A percentile compares a stretch with the other conserved stretches of the same genome.
These are phyloP conservation scores for Trametes cingulata DNA, from an alignment of 768 basidiomycete genomes.

Conservation along the genomic window DNA sequence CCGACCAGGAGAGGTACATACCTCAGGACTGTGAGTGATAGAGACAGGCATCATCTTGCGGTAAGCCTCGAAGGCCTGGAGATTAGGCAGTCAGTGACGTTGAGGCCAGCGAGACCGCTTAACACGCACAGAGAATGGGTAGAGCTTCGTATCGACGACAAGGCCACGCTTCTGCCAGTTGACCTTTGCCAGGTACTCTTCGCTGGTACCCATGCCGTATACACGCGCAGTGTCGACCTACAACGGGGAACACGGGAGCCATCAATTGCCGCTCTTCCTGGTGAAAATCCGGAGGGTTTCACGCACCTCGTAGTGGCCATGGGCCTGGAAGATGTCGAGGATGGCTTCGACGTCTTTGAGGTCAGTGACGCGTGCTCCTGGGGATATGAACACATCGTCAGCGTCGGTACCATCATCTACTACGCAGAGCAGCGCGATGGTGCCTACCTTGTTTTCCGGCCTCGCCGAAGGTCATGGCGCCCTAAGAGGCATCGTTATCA, in stretches of 20 bases:
- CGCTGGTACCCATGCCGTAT: slow-evolving; percentile 34
- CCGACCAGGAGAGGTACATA: too few relatives aligned
- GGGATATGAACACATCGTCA: neutral
- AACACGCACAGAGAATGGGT: slow-evolving; percentile 37
- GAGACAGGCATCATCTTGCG: too few relatives aligned
- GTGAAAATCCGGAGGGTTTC: neutral
- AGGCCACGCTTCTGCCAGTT: slow-evolving; percentile 51
- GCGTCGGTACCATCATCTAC: too few relatives aligned
- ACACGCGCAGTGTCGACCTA: too few relatives aligned
- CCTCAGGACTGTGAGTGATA: too few relatives aligned
- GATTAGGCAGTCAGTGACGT: too few relatives aligned
- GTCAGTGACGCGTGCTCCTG: slow-evolving; percentile 47
- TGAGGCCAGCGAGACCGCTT: neutral
- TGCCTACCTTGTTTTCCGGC: slow-evolving; percentile 42
- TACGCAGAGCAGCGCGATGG: neutral
- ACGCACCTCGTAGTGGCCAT: slow-evolving; percentile 56
- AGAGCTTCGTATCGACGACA: slow-evolving; percentile 61
- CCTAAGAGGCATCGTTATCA: slow-evolving; percentile 32
- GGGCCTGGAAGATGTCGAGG: slow-evolving; percentile 52
- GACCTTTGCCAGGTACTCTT: slow-evolving; percentile 48
- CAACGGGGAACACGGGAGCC: too few relatives aligned
- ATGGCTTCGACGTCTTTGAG: slow-evolving; percentile 51
- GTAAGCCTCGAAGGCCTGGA: too few relatives aligned
- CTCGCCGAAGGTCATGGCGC: slow-evolving; percentile 58
- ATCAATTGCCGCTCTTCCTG: too few relatives aligned